Evolutionary conservation across 2,329 filamentous ascomycete species (phyloP).

Genomic region (Xylaria sp.): DNA sequence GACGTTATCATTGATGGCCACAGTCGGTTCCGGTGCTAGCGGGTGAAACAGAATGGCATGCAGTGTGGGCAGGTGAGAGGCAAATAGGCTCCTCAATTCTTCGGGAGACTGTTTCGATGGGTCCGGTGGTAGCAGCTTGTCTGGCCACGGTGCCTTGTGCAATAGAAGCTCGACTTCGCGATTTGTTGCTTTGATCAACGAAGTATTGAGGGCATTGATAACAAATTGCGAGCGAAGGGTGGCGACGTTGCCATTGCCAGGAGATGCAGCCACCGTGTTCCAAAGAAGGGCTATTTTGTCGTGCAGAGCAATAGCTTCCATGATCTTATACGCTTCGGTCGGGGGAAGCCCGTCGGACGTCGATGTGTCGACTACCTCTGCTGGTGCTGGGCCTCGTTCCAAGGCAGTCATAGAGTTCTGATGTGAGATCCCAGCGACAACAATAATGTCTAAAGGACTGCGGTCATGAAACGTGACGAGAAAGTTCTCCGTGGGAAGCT

Average conservation of each 20-base stretch:
- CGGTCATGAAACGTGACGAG: constrained; percentile 10
- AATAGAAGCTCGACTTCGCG: constrained; percentile 10
- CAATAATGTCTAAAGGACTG: constrained; percentile 11
- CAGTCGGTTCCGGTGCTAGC: constrained; percentile 1
- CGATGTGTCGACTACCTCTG: constrained; percentile 5
- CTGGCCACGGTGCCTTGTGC: constrained; percentile 14
- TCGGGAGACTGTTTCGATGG: constrained; percentile 10
- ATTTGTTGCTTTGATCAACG: constrained; percentile 15
- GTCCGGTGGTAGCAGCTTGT: constrained; percentile 10
- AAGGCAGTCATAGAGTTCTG: constrained; percentile 14
- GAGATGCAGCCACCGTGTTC: not conserved
- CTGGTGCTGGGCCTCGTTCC: constrained; percentile 2
- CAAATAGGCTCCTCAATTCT: constrained; percentile 6
- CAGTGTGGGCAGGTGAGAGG: constrained; percentile 10
- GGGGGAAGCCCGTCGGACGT: constrained; percentile 14
- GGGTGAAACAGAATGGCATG: constrained; percentile 18
- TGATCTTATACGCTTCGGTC: constrained; percentile 15
- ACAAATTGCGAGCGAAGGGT: constrained; percentile 8
- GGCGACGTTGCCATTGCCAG: constrained; percentile 1
- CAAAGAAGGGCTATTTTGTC: constrained; percentile 14
- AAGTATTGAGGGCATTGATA: constrained; percentile 11
- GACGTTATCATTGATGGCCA: constrained; percentile 7
- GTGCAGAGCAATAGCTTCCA: constrained; percentile 14
- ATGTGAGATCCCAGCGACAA: constrained; percentile 6
- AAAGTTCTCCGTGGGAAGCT: constrained; percentile 17